These are phyloP conservation scores for Xerocomellus intermedius DNA, from an alignment of 768 basidiomycete genomes.

Conservation along the genomic window DNA sequence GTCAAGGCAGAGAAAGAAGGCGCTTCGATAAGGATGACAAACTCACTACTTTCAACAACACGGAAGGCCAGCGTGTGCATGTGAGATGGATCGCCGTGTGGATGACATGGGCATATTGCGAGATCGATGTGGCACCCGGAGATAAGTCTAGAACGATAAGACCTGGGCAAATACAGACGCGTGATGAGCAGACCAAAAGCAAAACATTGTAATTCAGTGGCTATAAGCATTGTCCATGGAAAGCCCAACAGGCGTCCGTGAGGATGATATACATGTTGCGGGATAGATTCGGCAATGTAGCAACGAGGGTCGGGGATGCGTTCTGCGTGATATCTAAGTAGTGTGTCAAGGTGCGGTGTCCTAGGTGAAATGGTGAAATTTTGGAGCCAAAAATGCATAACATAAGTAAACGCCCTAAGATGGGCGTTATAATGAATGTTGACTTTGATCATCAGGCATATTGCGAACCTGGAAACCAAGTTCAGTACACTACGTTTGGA, in stretches of 20 bases:
- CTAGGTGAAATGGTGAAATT: neutral
- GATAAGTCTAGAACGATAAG: conserved; percentile 16
- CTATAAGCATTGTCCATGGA: conserved; percentile 10
- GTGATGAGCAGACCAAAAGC: neutral
- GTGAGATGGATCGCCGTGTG: neutral
- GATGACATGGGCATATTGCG: neutral
- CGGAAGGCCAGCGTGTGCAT: neutral
- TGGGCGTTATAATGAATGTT: conserved; percentile 24
- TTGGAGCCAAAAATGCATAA: conserved; percentile 5
- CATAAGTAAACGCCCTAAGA: conserved; percentile 4
- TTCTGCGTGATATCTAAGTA: conserved; percentile 20
- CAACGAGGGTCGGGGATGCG: conserved; percentile 6
- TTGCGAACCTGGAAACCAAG: conserved; percentile 50
- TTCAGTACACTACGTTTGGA: conserved; percentile 9
- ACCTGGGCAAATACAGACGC: conserved; percentile 3
- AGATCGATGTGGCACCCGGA: neutral
- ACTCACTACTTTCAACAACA: conserved; percentile 10
- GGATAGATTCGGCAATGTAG: conserved; percentile 11
- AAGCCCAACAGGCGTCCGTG: conserved; percentile 18
- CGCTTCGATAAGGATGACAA: neutral
- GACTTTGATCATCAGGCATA: conserved; percentile 44
- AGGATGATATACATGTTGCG: conserved; percentile 17
- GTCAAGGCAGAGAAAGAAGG: neutral
- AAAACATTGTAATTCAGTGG: conserved; percentile 4
- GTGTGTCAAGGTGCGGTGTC: conserved; percentile 4